Base-by-base conservation (phyloP, 768 basidiomycete genomes). In the Rhizopogon vulgaris region DNA sequence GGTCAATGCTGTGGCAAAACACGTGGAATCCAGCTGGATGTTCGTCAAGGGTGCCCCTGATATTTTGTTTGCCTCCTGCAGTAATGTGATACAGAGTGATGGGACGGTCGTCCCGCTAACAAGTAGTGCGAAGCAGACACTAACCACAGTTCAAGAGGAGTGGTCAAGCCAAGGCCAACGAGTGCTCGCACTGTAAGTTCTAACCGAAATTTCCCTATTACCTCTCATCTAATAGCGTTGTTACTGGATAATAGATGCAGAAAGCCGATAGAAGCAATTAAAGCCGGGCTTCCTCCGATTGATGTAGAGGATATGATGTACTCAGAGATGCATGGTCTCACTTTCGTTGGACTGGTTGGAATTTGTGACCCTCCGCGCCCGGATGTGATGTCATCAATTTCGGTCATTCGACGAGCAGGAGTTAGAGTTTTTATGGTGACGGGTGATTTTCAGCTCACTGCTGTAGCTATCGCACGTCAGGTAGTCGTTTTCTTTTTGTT, bases 31-130 rank as follows among this genome's bases (percentile, higher is more conserved):
- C 1, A 56, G 71, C 54, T 45, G 43, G 30, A 66, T 79, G 49
- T 61, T 76, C 50, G 69, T 73, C 61, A 79, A 80, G 58, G 78
- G 78, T 17, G 79, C 77, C 1, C 79, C 79, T 0, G 79, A 82
- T 53, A 60, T 76, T 22, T 67, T 77, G 10, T 66, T 75, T 47
- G 65, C 64, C 15, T 52, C 56, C 9, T 74, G 73, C 56, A 61
- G 63, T 0, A 39, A 14, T 8, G 62, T 60, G 39, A 39, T 68
- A 40, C 55, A 64, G 25, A 32, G 59, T 3, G 56, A 63, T 39
- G 66, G 66, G 24, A 52, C 55, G 11, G 53, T 66, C 14, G 56
- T 62, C 17, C 60, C 62, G 2, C 56, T 69, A 30, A 55, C 60
- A 30, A 27, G 37, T 4, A 50, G 25, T 0, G 61, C 60, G 9